Percentiles rank a stretch among this genome's conserved stretches.
These are phyloP conservation scores for Paramecium tetraurelia DNA, from an alignment of 73 alveolate species.

Conservation along the genomic window DNA sequence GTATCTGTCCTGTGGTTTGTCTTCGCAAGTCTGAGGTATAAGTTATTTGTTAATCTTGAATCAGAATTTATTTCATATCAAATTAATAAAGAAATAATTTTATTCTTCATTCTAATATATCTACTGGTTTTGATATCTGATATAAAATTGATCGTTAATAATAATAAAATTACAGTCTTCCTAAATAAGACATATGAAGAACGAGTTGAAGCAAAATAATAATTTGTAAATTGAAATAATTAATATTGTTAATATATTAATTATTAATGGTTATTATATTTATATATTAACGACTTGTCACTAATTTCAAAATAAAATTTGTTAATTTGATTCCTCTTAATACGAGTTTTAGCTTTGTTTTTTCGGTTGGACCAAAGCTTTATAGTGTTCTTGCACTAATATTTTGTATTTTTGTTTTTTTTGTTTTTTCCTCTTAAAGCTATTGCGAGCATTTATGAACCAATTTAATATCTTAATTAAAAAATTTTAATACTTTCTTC, in stretches of 20 bases:
- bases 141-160: background rate
- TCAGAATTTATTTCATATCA: too few species aligned
- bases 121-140: background rate
- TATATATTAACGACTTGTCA: background rate
- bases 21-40: background rate
- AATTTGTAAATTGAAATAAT: background rate
- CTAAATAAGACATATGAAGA: background rate
- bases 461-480: conserved; percentile 13
- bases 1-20: background rate
- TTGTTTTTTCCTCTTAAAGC: background rate
- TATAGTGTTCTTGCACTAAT: background rate
- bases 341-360: background rate
- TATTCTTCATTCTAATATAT: too few species aligned
- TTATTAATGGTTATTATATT: background rate
- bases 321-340: background rate
- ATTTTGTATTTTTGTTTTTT: background rate
- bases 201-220: background rate
- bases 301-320: background rate
- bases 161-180: background rate
- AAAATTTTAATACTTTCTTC: background rate
- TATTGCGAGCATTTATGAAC: conserved; percentile 37
- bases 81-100: background rate
- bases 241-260: background rate
- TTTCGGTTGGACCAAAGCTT: background rate
- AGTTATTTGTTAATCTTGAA: background rate